Evolutionary conservation across 345 rosid genomes (phyloP), one percentile per base, ranked within the genome.

Genomic region (Eucalyptus rudis): DNA sequence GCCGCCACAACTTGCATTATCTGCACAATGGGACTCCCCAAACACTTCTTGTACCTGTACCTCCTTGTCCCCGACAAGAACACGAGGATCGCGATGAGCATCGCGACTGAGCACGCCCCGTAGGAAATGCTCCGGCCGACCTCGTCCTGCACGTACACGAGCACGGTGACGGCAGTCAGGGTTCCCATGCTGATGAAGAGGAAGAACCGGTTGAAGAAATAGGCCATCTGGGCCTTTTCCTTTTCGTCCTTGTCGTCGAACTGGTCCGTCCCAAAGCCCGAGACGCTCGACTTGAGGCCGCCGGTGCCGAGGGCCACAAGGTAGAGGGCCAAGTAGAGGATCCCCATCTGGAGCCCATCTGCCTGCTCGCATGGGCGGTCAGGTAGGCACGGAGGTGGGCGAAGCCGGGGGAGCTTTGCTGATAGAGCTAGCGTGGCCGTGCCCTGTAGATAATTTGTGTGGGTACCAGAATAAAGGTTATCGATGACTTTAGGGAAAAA

Each of bases 1-100:
- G 97, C 99, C 10, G 88, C 95, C 88, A 95, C 88, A 54, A 97
- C 98, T 88, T 97, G 99, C 88, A 92, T 89, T 84, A 97, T 95
- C 86, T 95, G 98, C 51, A 96, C 97, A 24, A 96, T 91, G 9
- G 98, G 98, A 91, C 97, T 97, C 31, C 98, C 98, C 90, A 80
- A 58, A 90, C 96, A 91, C 87, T 94, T 95, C 95, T 97, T 96
- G 89, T 95, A 96, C 88, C 99, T 92, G 66, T 95, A 97, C 36
- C 90, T 92, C 87, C 91, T 94, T 15, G 92, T 94, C 68, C 98
- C 97, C 10, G 92, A 94, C 59, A 96, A 90, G 90, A 97, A 93
- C 66, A 96, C 47, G 86, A 90, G 15, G 49, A 96, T 89, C 44
- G 98, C 97, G 36, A 91, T 56, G 86, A 90, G 86, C 98, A 97